These are phyloP conservation scores for Mrakia blollopis DNA, from an alignment of 768 basidiomycete genomes.

Conservation along the genomic window DNA sequence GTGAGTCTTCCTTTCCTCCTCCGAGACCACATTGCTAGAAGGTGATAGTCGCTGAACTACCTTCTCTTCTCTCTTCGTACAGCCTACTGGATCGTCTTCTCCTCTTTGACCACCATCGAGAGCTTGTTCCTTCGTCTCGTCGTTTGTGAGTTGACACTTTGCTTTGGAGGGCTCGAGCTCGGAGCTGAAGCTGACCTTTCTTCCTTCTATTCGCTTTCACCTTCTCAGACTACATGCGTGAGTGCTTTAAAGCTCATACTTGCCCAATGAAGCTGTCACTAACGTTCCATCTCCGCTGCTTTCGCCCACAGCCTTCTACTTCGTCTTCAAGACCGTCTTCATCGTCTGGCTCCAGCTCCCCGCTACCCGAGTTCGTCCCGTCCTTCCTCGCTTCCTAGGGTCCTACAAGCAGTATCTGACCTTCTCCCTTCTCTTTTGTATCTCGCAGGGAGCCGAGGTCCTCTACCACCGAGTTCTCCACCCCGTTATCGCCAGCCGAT, in stretches of 20 bases:
- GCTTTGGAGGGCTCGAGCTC: neutral
- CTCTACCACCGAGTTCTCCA: constrained; percentile 72
- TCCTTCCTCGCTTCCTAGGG: no score
- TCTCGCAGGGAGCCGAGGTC: constrained; percentile 72
- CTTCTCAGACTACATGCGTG: constrained; percentile 11
- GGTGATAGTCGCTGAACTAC: constrained; percentile 48
- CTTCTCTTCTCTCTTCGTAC: constrained; percentile 47
- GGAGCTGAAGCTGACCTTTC: constrained; percentile 55
- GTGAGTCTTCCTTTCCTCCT: neutral
- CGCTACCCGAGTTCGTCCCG: constrained; percentile 9
- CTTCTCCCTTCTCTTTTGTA: constrained; percentile 37
- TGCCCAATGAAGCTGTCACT: constrained; percentile 61
- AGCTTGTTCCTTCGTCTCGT: constrained; percentile 16
- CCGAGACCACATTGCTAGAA: constrained; percentile 63
- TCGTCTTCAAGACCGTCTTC: constrained; percentile 83
- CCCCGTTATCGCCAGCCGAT: constrained; percentile 68
- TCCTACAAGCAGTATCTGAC: neutral
- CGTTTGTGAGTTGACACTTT: constrained; percentile 13
- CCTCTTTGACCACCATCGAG: constrained; percentile 17
- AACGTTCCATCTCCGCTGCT: neutral
- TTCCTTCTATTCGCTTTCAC: constrained; percentile 60
- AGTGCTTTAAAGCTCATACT: constrained; percentile 50
- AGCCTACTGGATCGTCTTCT: constrained; percentile 70
- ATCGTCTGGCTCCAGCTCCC: constrained; percentile 86
- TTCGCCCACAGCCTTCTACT: constrained; percentile 71